These are phyloP conservation scores for Tephrocybe sp. DNA, from an alignment of 768 basidiomycete genomes.

Conservation along the genomic window DNA sequence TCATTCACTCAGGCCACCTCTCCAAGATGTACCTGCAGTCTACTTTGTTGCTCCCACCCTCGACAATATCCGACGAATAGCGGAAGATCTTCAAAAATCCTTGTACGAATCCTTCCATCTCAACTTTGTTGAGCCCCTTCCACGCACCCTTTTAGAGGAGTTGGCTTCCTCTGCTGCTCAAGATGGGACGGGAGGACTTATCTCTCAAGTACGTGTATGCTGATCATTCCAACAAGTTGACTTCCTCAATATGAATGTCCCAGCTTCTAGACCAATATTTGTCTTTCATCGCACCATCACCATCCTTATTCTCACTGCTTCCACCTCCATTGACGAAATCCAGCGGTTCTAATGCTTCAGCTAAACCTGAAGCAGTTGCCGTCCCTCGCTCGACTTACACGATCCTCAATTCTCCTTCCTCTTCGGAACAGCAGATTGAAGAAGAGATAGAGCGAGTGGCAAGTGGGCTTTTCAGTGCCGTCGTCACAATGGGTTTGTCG, in stretches of 20 bases:
- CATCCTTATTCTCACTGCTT: conserved; percentile 89
- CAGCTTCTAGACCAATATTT: conserved; percentile 96
- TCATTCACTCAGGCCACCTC: conserved; percentile 82
- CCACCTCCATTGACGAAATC: conserved; percentile 49
- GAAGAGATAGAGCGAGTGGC: conserved; percentile 92
- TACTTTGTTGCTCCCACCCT: conserved; percentile 95
- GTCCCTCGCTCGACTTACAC: conserved; percentile 67
- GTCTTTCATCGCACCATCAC: conserved; percentile 92
- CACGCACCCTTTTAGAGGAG: conserved; percentile 89
- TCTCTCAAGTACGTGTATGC: conserved; percentile 65
- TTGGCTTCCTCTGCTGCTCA: conserved; percentile 86
- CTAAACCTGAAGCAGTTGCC: conserved; percentile 33
- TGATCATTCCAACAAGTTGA: not conserved
- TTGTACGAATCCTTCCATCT: conserved; percentile 94
- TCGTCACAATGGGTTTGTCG: conserved; percentile 80
- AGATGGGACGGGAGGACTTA: conserved; percentile 78
- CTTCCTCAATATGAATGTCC: conserved; percentile 11
- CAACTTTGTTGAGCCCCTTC: conserved; percentile 92
- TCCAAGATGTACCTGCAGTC: conserved; percentile 94
- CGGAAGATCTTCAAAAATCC: conserved; percentile 86
- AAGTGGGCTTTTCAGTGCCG: conserved; percentile 85
- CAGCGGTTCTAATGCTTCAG: conserved; percentile 31
- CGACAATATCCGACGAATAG: conserved; percentile 84
- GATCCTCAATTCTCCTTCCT: conserved; percentile 87
- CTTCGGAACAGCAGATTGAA: conserved; percentile 89